Base-by-base conservation (phyloP, 2,329 filamentous ascomycete species). In the Cordyceps sp. region DNA sequence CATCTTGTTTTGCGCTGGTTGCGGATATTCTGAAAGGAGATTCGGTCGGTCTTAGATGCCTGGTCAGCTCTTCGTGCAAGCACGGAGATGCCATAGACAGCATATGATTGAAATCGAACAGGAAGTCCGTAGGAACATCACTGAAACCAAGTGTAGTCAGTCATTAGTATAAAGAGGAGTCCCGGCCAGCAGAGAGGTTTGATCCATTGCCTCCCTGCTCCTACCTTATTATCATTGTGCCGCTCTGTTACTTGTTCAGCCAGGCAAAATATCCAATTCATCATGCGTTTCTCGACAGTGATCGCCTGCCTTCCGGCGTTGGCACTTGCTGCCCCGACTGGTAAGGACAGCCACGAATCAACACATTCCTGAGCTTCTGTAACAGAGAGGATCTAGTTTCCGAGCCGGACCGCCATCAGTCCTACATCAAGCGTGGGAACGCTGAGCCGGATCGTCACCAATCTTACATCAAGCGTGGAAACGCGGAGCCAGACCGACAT, bases 311-410 rank as follows among this genome's bases (percentile, higher is more conserved):
- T 35, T 18, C 33, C 33, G 25, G 33, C 33, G 10, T 20, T 32
- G 29, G 33, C 29, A n/a, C 25, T 35, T 20, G 33, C 33, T 23
- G 33, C 33, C 20, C 33, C 33, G 6, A 24, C 33, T n/a, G 24
- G 30, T 26, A 15, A 26, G 25, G 9, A 15, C 4, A 3, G 3
- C 9, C 25, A 26, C 15, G 15, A 4, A 10, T 26, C 4, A 5
- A 15, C 13, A 10, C 9, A n/a, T 16, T 15, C 9, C 13, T 26
- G 25, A 26, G 25, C n/a, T 16, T 9, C 15, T 10, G 23, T 27
- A 12, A 30, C 19, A 15, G 14, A 26, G 21, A 28, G 21, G 13
- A 26, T 5, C n/a, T 16, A 26, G 25, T 15, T 10, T 13, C 17
- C 20, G 23, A 30, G 20, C 29, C 29, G 20, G 29, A 30, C 20